Conservation (phyloP, 495 filamentous ascomycete genomes). For the Bacidia rubella region DNA sequence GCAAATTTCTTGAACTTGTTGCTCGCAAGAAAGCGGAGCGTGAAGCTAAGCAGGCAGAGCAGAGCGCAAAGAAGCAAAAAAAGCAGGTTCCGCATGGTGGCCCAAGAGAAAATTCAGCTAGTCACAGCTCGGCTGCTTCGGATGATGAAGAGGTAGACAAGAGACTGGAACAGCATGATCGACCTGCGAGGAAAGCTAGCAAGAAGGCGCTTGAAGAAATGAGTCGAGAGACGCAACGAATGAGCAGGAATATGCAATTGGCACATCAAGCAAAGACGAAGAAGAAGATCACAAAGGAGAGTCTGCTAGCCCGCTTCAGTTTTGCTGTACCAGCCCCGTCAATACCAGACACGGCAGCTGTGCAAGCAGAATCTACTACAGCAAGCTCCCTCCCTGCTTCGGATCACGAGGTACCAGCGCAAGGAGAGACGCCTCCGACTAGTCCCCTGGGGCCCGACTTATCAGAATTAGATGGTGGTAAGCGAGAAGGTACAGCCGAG, state of each 20-base stretch:
- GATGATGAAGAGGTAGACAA: slow-evolving; percentile 43
- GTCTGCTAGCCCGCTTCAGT: slow-evolving; percentile 74
- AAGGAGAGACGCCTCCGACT: slow-evolving; percentile 37
- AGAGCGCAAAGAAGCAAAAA: slow-evolving; percentile 40
- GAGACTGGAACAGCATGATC: slow-evolving; percentile 48
- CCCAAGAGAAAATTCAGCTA: slow-evolving; percentile 21
- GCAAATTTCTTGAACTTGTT: slow-evolving; percentile 53
- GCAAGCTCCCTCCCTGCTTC: slow-evolving; percentile 34
- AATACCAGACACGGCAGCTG: slow-evolving; percentile 13
- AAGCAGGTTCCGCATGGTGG: slow-evolving; percentile 18
- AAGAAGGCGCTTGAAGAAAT: slow-evolving; percentile 97
- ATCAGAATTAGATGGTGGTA: slow-evolving; percentile 9
- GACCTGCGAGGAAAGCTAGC: slow-evolving; percentile 72
- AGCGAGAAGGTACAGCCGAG: background rate
- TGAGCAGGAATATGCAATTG: slow-evolving; percentile 80
- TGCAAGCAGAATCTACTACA: slow-evolving; percentile 27
- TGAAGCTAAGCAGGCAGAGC: slow-evolving; percentile 46
- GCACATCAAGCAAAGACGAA: slow-evolving; percentile 81
- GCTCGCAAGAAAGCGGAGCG: slow-evolving; percentile 58
- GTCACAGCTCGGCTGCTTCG: slow-evolving; percentile 21
- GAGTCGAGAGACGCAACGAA: slow-evolving; percentile 78
- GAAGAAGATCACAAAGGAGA: slow-evolving; percentile 80
- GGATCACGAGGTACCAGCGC: slow-evolving; percentile 31
- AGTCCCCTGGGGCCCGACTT: slow-evolving; percentile 29
- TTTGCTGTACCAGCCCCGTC: slow-evolving; percentile 36